Evolutionary conservation across 495 filamentous ascomycete genomes (phyloP).

Genomic region (Daldinia loculata): DNA sequence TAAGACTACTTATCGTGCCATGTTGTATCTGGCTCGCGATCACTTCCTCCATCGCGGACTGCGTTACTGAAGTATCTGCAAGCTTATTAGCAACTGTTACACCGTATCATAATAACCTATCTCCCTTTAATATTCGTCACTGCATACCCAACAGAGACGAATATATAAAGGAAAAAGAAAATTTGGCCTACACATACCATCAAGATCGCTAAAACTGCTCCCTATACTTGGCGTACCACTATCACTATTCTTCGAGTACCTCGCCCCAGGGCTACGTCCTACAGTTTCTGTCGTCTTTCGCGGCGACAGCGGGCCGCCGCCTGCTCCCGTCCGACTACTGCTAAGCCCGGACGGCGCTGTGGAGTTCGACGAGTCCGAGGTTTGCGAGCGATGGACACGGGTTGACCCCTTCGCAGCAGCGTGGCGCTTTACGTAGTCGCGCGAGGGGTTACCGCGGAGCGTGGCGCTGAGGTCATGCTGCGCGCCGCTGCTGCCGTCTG

Average conservation of each 20-base stretch:
- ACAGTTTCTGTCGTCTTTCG: conserved; percentile 65
- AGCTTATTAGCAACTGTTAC: conserved; percentile 18
- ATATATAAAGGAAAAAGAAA: background rate
- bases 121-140: background rate
- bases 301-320: conserved; percentile 53
- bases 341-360: conserved; percentile 36
- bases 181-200: conserved; percentile 64
- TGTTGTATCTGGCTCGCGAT: conserved; percentile 90
- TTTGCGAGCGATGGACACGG: conserved; percentile 54
- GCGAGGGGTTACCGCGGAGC: conserved; percentile 58
- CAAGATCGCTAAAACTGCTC: conserved; percentile 96
- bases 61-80: conserved; percentile 89
- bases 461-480: conserved; percentile 70
- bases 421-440: conserved; percentile 51
- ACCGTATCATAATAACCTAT: background rate
- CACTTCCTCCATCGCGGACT: conserved; percentile 94
- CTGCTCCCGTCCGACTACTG: background rate
- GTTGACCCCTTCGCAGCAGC: conserved; percentile 40
- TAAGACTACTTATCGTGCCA: conserved; percentile 73
- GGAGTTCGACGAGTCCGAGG: conserved; percentile 71
- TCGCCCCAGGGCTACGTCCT: conserved; percentile 64
- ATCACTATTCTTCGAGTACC: conserved; percentile 72
- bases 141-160: background rate
- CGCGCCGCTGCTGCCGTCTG: conserved; percentile 28
- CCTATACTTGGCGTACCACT: conserved; percentile 95